Percentiles rank a stretch among this genome's conserved stretches.
Conservation (phyloP, 805 yeast species). For the Saturnispora dispora region DNA sequence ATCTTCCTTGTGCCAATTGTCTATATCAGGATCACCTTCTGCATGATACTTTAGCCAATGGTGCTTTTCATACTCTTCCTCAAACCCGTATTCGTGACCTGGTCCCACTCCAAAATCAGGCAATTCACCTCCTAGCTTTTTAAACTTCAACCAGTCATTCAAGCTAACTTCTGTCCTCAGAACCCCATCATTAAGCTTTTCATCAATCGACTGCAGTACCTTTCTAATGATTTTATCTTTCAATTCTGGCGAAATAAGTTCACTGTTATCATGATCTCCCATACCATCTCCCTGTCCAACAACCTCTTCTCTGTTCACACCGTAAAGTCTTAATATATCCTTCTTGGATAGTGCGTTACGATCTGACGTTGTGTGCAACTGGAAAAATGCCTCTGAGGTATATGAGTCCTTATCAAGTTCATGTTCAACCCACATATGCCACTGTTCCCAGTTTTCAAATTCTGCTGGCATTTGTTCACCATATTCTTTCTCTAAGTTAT, state of each 20-base stretch:
- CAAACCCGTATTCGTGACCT: constrained; percentile 83
- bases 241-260: constrained; percentile 45
- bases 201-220: constrained; percentile 53
- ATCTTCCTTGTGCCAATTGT: constrained; percentile 76
- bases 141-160: constrained; percentile 63
- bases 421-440: constrained; percentile 92
- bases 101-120: constrained; percentile 93
- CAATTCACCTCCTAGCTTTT: constrained; percentile 54
- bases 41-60: constrained; percentile 83
- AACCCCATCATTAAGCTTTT: constrained; percentile 39
- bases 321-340: constrained; percentile 77
- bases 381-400: constrained; percentile 57
- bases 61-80: constrained; percentile 86
- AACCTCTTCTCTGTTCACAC: constrained; percentile 58
- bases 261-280: constrained; percentile 67
- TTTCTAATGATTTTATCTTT: constrained; percentile 46
- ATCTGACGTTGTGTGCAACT: constrained; percentile 62
- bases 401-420: constrained; percentile 30
- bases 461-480: constrained; percentile 39
- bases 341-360: constrained; percentile 14
- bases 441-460: constrained; percentile 57
- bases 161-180: constrained; percentile 32
- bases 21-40: constrained; percentile 74
- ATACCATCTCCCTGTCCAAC: constrained; percentile 88
- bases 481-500: constrained; percentile 19